Evolutionary conservation across 345 rosid species (phyloP).

Genomic region (Mallotus nudiflorus): DNA sequence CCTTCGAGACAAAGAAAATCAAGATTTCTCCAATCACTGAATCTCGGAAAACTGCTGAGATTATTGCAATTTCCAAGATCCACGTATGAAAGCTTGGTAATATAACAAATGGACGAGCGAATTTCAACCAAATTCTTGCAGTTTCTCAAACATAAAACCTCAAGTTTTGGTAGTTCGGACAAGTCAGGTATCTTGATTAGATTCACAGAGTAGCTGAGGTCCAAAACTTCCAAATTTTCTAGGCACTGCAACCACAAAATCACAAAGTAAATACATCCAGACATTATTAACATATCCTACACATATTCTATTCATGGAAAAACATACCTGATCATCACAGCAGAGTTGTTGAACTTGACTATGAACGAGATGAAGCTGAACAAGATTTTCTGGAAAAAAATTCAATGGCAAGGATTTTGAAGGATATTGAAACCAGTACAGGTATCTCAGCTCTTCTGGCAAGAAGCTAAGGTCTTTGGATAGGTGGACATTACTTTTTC

Average conservation of each 20-base stretch:
- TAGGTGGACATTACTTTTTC: not conserved
- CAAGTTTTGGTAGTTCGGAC: not conserved
- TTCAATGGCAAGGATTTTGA: conserved; percentile 1
- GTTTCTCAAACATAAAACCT: not conserved
- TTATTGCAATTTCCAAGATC: not conserved
- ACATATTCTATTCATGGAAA: no score
- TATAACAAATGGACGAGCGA: not conserved
- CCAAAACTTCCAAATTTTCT: conserved; percentile 6
- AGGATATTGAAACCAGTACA: conserved; percentile 7
- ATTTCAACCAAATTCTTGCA: conserved; percentile 12
- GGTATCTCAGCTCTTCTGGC: conserved; percentile 7
- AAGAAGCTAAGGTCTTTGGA: not conserved
- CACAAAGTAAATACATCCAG: not conserved
- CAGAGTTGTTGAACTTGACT: conserved; percentile 9
- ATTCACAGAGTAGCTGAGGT: conserved; percentile 5
- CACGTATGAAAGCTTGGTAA: not conserved
- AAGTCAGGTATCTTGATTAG: conserved; percentile 5
- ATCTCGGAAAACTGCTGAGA: not conserved
- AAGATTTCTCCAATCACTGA: no score
- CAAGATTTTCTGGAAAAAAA: conserved; percentile 9
- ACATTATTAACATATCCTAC: no score
- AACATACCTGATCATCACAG: conserved; percentile 4
- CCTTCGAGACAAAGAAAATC: no score
- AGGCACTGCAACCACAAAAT: conserved; percentile 12
- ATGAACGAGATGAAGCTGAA: not conserved